Evolutionary conservation across 257 asterid species (phyloP).

Genomic region (Hygrophila difformis): DNA sequence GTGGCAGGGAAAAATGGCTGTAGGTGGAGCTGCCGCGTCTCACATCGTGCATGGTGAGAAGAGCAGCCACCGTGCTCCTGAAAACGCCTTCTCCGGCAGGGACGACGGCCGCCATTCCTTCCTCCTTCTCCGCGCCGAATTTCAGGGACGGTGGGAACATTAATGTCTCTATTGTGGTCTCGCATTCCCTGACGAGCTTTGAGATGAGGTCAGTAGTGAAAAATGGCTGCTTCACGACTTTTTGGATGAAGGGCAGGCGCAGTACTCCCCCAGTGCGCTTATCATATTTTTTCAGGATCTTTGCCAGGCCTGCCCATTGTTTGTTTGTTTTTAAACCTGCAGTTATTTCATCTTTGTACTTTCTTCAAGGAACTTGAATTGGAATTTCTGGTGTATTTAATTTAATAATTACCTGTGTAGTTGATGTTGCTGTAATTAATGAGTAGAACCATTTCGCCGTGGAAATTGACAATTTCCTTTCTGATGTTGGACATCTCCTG

Average conservation of each 20-base stretch:
- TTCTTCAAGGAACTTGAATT: no score
- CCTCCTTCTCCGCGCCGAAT: constrained; percentile 1
- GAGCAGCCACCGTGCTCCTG: constrained; percentile 81
- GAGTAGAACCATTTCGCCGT: constrained; percentile 93
- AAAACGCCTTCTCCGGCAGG: constrained; percentile 72
- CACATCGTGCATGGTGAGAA: constrained; percentile 74
- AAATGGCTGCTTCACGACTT: constrained; percentile 68
- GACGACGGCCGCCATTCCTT: constrained; percentile 17
- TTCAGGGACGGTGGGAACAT: constrained; percentile 44
- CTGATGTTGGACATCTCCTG: constrained; percentile 56
- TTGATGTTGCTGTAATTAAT: constrained; percentile 71
- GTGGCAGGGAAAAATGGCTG: constrained; percentile 74
- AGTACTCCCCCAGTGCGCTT: constrained; percentile 82
- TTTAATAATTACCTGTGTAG: constrained; percentile 42
- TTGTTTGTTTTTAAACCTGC: no score
- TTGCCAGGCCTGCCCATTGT: constrained; percentile 49
- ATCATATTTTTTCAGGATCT: constrained; percentile 83
- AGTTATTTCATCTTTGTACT: no score
- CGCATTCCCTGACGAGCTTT: constrained; percentile 83
- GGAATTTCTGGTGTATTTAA: no score
- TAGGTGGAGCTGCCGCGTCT: constrained; percentile 89
- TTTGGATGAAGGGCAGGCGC: constrained; percentile 67
- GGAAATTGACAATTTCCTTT: constrained; percentile 82
- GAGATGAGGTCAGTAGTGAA: constrained; percentile 77
- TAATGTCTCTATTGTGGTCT: constrained; percentile 56